Conservation (phyloP, 306 rosid species). For the Begonia peltatifolia region DNA sequence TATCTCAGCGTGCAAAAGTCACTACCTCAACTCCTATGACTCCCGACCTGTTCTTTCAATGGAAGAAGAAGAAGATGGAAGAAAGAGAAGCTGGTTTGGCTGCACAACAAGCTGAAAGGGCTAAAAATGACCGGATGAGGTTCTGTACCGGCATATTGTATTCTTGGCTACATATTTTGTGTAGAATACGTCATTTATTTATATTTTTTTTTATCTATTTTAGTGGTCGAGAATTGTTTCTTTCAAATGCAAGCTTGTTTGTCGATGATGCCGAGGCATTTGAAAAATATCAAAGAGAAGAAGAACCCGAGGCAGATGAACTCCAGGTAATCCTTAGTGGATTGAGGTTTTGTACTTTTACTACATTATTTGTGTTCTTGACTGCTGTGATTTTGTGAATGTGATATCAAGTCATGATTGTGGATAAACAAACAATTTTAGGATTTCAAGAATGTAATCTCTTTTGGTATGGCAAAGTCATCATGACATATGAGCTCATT, state of each 20-base stretch:
- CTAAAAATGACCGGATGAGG: conserved; percentile 89
- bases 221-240: conserved; percentile 55
- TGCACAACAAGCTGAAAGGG: conserved; percentile 71
- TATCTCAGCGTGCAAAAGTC: conserved; percentile 47
- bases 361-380: too few species aligned
- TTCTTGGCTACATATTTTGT: too few species aligned
- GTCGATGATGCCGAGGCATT: conserved; percentile 87
- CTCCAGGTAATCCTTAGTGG: conserved; percentile 21
- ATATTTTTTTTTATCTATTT: conserved; percentile 5
- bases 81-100: conserved; percentile 83
- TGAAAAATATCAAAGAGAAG: conserved; percentile 54
- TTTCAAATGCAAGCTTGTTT: conserved; percentile 70
- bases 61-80: conserved; percentile 66
- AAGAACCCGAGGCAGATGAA: conserved; percentile 23
- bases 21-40: conserved; percentile 61
- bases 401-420: too few species aligned
- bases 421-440: too few species aligned
- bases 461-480: too few species aligned
- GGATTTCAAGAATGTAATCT: too few species aligned
- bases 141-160: background rate
- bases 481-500: too few species aligned
- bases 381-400: too few species aligned
- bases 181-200: background rate
- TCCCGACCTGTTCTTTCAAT: conserved; percentile 56
- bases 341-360: too few species aligned